Evolutionary conservation across 2,329 filamentous ascomycete species (phyloP), one percentile per base, ranked within the genome.

Genomic region (Mollisiaceae sp.): DNA sequence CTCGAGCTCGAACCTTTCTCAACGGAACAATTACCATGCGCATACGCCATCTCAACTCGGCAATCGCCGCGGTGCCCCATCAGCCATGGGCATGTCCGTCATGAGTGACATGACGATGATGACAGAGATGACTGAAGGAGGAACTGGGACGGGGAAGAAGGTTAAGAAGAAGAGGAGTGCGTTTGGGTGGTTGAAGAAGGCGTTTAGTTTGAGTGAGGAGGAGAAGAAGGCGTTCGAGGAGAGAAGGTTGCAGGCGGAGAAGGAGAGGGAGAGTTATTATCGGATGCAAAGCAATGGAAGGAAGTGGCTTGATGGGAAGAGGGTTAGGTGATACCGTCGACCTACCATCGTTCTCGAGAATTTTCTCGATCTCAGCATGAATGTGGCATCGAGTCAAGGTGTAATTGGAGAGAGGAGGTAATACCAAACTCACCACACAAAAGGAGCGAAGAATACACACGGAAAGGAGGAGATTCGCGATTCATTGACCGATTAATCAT

Each of bases 101-200:
- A 77, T 87, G 67, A 88, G 84, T 72, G 85, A 81, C 0, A 79
- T 82, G 62, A 82, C 81, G 2, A 70, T 66, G 1, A 78, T 82
- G 58, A 82, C 80, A 15, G 71, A 72, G 41, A 54, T 66, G 12
- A 32, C 27, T 3, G 27, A 32, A 32, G 27, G 27, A 3, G 27
- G 27, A 32, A 32, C 27, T 3, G 67, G 65, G 38, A 64, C 71
- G 35, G 71, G 69, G 18, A 72, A 73, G 66, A 76, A 82, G 43
- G 73, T 89, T 5, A 89, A 89, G 76, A 90, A 89, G 79, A 89
- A 89, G 80, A 83, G 86, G 68, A 89, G 87, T 71, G 86, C 86
- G 1, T 89, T 90, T 72, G 87, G 87, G 1, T 90, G 87, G 87
- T 76, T 90, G 63, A 89, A 89, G 76, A 89, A 90, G 78, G 87